Evolutionary conservation across 345 rosid genomes (phyloP).

Genomic region (Rhizophora apiculata): DNA sequence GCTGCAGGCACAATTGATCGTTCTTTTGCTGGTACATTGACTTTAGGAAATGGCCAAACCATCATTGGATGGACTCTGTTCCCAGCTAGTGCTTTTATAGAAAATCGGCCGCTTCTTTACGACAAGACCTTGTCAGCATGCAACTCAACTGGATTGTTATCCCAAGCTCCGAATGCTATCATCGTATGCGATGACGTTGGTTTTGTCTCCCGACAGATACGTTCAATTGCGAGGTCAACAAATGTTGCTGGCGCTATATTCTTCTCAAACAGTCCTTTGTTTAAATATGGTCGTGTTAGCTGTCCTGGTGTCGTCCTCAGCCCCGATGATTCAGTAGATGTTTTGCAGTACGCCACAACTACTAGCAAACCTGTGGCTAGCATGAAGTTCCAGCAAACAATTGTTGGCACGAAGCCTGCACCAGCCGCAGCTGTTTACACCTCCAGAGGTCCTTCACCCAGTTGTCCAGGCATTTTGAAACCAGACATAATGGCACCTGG

Average conservation of each 20-base stretch:
- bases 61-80: conserved; percentile 33
- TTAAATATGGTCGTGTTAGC: background rate
- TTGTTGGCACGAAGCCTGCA: conserved; percentile 31
- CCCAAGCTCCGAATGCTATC: conserved; percentile 17
- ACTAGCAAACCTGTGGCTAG: conserved; percentile 11
- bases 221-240: conserved; percentile 6
- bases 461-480: conserved; percentile 46
- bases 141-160: conserved; percentile 22
- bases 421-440: conserved; percentile 41
- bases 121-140: conserved; percentile 25
- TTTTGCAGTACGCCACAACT: conserved; percentile 18
- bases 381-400: conserved; percentile 40
- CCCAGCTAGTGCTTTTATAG: conserved; percentile 33
- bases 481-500: conserved; percentile 66
- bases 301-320: conserved; percentile 22
- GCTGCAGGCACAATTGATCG: conserved; percentile 12
- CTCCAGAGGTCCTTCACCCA: conserved; percentile 52
- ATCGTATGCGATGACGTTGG: conserved; percentile 33
- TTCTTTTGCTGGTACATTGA: conserved; percentile 9
- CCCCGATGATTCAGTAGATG: conserved; percentile 9
- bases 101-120: conserved; percentile 29
- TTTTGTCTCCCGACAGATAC: conserved; percentile 6
- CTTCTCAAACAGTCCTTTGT: conserved; percentile 22
- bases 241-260: conserved; percentile 33
- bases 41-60: conserved; percentile 17